Base-by-base conservation (phyloP, 2,329 filamentous ascomycete species). In the Neonectria punicea region DNA sequence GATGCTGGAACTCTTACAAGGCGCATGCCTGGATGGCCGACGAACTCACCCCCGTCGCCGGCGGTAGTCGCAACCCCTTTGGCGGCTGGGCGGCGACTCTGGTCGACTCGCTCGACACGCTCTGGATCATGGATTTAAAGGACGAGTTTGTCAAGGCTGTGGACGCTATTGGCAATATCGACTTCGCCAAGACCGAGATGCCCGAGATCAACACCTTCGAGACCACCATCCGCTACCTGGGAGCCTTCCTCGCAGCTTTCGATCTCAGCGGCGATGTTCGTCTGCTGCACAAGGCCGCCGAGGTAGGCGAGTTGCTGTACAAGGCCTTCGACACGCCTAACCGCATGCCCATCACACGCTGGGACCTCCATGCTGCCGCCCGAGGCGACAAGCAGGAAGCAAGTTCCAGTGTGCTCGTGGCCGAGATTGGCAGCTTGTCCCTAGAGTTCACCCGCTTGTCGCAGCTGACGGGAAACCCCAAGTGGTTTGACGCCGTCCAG, bases 361-460 rank as follows among this genome's bases (percentile, higher is more conserved):
- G 86, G 68, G 75, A 82, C 70, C 90, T 79, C 30, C 69, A 74
- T 5, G 67, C 74, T 5, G 68, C 70, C 5, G 80, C 81, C 3
- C 80, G 81, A 62, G 65, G 67, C 10, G 68, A 70, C 14, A 70
- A 73, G 41, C 70, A 74, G 61, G 62, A 67, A 14, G 74, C 70
- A 0, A 81, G 81, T 5, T 59, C 72, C 0, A 78, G 77, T 0
- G 82, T 85, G 5, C 80, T 83, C 14, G 80, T 82, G 3, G 83
- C 83, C 7, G 80, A 81, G 6, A 80, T 83, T 1, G 92, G 91
- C 6, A 92, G 90, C 5, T 81, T 94, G 54, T 90, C 88, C 1
- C 79, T 94, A 62, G 92, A 94, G 72, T 89, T 94, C 76, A 92
- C 90, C 14, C 85, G 90, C 16, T 80, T 94, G 53, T 90, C 90